Base-by-base conservation (phyloP, 257 asterid species). In the Solanum microdontum region DNA sequence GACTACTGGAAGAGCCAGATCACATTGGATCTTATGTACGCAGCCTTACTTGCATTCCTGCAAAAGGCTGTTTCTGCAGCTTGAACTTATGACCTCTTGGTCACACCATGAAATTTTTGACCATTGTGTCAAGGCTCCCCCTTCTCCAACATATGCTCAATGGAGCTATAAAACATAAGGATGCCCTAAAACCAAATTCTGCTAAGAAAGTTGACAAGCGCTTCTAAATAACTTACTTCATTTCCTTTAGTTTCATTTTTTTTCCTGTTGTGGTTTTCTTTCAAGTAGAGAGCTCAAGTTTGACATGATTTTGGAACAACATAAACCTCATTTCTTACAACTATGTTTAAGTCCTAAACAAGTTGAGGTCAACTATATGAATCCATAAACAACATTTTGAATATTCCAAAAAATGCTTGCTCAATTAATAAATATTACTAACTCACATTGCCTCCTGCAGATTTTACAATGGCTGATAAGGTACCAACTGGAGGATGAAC, bases 381-480 rank as follows among this genome's bases (percentile, higher is more conserved):
- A 10, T 73, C 34, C 45, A 33, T 30, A 15, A 39, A 76, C 11
- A n/a, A 13, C 30, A 76, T 40, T 77, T n/a, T n/a, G 10, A 40
- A 24, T 2, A 39, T 7, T 79, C 51, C 36, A n/a, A 23, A 79
- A 43, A 1, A 79, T 24, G 32, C n/a, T 21, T 79, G 17, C 84
- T 79, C 26, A 1, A 3, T 2, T 43, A 80, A 62, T 80, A 80
- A 80, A 80, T 45, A 26, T 79, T 80, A 23, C 43, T 15, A 28
- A 92, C 98, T 94, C 93, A 95, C 99, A 90, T 94, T 94, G 89
- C 95, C 98, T 33, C 98, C 98, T 12, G 99, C 98, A 36, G 96
- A 93, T 87, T 83, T 89, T 24, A 93, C 93, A 87, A 95, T 93
- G 88, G 93, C 92, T 34, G 95, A 92, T 83, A 96, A 88, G 32